A percentile compares a stretch with the other conserved stretches of the same genome.
Evolutionary conservation across 164 flowering plant genomes (phyloP).

Genomic region (Umbellularia californica): DNA sequence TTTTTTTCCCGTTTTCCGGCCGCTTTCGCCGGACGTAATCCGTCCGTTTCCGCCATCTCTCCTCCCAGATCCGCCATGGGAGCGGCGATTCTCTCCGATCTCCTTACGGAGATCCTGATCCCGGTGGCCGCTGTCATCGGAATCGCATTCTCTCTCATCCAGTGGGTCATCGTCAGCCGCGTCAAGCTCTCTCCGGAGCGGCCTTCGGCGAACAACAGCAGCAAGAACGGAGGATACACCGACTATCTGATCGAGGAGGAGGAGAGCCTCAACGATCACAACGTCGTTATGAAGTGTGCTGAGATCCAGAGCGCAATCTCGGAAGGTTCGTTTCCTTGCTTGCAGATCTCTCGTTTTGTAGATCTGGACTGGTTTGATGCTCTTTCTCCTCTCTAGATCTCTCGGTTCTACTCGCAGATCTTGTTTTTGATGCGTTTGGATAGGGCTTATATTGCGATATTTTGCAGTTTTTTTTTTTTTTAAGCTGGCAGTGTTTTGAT

Average conservation of each 20-base stretch:
- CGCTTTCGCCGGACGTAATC: not conserved
- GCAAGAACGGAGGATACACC: constrained; percentile 40
- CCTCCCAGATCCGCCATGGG: constrained; percentile 24
- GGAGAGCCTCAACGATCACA: constrained; percentile 60
- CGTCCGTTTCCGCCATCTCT: not conserved
- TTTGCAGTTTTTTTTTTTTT: too few relatives aligned
- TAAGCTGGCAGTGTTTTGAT: not conserved
- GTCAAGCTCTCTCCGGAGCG: constrained; percentile 43
- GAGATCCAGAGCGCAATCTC: constrained; percentile 67
- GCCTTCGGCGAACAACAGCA: constrained; percentile 11
- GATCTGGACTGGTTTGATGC: constrained; percentile 9
- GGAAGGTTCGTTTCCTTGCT: constrained; percentile 35
- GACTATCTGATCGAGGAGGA: constrained; percentile 63
- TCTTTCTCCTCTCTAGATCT: not conserved
- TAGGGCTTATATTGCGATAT: too few relatives aligned
- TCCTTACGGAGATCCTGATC: constrained; percentile 45
- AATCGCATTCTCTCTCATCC: constrained; percentile 46
- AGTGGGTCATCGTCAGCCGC: constrained; percentile 46
- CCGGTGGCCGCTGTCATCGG: constrained; percentile 60
- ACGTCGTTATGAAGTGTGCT: constrained; percentile 54
- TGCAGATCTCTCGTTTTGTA: constrained; percentile 2
- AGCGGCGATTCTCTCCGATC: constrained; percentile 42
- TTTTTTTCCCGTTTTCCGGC: not conserved
- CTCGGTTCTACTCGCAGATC: not conserved
- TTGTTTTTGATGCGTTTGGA: not conserved